A percentile compares a stretch with the other conserved stretches of the same genome.
Evolutionary conservation across 208 protist genomes (phyloP).

Genomic region (Leishmania tarentolae): DNA sequence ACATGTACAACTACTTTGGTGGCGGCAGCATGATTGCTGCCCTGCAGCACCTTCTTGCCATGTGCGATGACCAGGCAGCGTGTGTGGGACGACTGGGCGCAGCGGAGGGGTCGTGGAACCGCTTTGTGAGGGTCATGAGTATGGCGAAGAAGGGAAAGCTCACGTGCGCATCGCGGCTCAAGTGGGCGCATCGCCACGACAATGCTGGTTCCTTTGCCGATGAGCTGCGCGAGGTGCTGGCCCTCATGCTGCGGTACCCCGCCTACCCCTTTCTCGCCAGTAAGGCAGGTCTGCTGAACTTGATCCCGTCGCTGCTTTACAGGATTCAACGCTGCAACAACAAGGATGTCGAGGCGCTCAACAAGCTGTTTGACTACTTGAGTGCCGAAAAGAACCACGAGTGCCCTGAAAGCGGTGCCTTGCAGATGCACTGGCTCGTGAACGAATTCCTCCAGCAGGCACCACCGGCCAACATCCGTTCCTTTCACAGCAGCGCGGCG

Average conservation of each 20-base stretch:
- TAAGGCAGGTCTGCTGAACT: constrained; percentile 21
- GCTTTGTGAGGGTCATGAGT: constrained; percentile 34
- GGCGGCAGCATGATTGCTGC: constrained; percentile 36
- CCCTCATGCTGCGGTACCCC: constrained; percentile 42
- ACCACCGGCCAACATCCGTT: constrained; percentile 7
- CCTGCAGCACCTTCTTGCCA: constrained; percentile 39
- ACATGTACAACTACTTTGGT: constrained; percentile 38
- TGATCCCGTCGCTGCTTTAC: constrained; percentile 70
- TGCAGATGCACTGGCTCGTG: constrained; percentile 46
- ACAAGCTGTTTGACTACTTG: constrained; percentile 37
- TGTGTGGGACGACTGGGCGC: constrained; percentile 53
- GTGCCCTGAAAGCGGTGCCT: constrained; percentile 16
- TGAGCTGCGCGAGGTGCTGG: constrained; percentile 34
- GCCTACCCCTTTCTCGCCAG: constrained; percentile 32
- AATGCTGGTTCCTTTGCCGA: constrained; percentile 18
- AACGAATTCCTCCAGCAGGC: constrained; percentile 30
- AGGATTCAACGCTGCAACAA: constrained; percentile 61
- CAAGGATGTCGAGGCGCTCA: constrained; percentile 43
- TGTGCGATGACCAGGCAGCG: constrained; percentile 40
- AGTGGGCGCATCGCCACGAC: constrained; percentile 31
- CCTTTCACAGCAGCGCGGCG: constrained; percentile 2
- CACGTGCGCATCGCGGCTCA: constrained; percentile 41
- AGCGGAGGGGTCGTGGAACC: constrained; percentile 40
- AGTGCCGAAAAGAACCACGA: neutral
- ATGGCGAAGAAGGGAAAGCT: constrained; percentile 38